Evolutionary conservation across 2,329 filamentous ascomycete genomes (phyloP).

Genomic region (Orbilia oligospora): DNA sequence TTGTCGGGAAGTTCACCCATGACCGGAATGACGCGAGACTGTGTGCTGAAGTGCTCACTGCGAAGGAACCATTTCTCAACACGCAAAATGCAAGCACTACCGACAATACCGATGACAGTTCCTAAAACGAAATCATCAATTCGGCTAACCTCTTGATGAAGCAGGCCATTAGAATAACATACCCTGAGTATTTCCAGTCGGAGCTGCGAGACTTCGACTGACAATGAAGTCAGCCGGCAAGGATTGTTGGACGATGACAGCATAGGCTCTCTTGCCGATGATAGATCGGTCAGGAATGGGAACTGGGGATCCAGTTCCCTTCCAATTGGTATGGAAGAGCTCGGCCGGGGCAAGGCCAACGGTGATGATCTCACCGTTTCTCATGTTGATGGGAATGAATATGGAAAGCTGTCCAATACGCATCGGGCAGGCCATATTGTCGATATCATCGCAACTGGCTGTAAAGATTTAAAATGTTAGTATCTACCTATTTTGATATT

Average conservation of each 20-base stretch:
- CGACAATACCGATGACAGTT: constrained; percentile 41
- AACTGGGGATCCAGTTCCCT: constrained; percentile 34
- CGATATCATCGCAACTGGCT: constrained; percentile 50
- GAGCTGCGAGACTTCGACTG: constrained; percentile 8
- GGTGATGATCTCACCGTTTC: constrained; percentile 20
- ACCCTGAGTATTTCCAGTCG: constrained; percentile 44
- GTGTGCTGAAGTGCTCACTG: constrained; percentile 19
- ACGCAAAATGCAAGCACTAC: constrained; percentile 35
- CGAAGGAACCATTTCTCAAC: constrained; percentile 50
- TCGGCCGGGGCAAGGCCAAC: constrained; percentile 50
- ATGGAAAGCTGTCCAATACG: constrained; percentile 48
- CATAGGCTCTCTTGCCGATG: constrained; percentile 51
- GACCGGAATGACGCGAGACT: constrained; percentile 40
- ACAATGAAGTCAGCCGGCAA: constrained; percentile 27
- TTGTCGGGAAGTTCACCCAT: constrained; percentile 34
- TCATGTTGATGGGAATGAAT: constrained; percentile 48
- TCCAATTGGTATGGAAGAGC: constrained; percentile 45
- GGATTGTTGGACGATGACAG: constrained; percentile 22
- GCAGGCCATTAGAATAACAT: neutral
- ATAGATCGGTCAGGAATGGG: constrained; percentile 36
- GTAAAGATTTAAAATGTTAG: neutral
- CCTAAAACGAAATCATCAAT: constrained; percentile 19
- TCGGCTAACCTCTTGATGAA: too few species aligned
- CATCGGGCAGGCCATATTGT: constrained; percentile 23
- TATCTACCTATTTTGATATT: neutral